phyloP scores from a whole-genome alignment of 164 flowering plant genomes.

The Malania oleifera region DNA sequence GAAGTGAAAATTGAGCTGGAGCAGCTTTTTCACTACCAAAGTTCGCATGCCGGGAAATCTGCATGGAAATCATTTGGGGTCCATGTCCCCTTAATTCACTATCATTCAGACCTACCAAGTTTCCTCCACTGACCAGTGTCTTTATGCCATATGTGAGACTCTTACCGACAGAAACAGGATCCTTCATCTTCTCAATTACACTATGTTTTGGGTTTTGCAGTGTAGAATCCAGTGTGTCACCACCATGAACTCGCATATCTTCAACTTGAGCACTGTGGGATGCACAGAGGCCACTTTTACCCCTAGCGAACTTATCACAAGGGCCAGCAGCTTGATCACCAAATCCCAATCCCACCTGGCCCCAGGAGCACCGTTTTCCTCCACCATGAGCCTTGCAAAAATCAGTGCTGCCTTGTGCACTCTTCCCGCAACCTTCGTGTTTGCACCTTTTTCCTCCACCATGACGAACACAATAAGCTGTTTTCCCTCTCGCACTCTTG shows the following conservation, averaged over 20 bases:
- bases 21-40: not conserved
- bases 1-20: constrained; percentile 18
- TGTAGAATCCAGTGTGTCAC: not conserved
- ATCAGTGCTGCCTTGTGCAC: constrained; percentile 25
- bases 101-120: not conserved
- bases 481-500: constrained; percentile 21
- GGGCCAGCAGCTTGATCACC: not conserved
- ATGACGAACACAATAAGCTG: constrained; percentile 20
- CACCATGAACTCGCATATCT: not conserved
- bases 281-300: constrained; percentile 1
- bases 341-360: not conserved
- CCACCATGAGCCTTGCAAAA: constrained; percentile 25
- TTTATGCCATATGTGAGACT: not conserved
- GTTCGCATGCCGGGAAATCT: constrained; percentile 2
- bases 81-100: not conserved
- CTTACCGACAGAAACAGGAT: not conserved
- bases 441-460: constrained; percentile 25
- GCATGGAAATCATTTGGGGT: not conserved
- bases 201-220: not conserved
- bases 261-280: not conserved
- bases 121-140: not conserved
- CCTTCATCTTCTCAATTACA: not conserved
- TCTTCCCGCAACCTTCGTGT: constrained; percentile 15
- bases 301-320: constrained; percentile 3
- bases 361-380: constrained; percentile 16